phyloP scores from a whole-genome alignment of 495 filamentous ascomycete species.

The Podospora bellae-mahoneyi region DNA sequence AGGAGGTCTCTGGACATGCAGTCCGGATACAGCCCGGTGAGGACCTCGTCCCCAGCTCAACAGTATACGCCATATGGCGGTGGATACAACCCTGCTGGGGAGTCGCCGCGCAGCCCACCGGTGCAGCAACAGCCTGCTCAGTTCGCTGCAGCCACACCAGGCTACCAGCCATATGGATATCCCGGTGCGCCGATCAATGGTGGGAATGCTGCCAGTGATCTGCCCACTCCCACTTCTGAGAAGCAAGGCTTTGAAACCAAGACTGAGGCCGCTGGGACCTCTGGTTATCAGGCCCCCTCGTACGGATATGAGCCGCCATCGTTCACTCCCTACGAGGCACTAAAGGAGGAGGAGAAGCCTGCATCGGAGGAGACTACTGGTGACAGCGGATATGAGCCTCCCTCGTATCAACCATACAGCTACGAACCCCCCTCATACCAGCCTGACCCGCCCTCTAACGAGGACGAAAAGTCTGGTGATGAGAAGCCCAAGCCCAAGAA shows the following conservation, averaged over 20 bases:
- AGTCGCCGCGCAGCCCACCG: constrained; percentile 16
- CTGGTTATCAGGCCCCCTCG: constrained; percentile 41
- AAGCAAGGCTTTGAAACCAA: constrained; percentile 16
- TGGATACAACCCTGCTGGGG: constrained; percentile 19
- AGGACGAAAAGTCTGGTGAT: constrained; percentile 36
- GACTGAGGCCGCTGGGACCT: constrained; percentile 11
- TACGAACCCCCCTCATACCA: constrained; percentile 57
- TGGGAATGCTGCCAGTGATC: not conserved
- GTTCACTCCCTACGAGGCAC: constrained; percentile 32
- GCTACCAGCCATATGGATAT: constrained; percentile 30
- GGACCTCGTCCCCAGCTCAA: constrained; percentile 25
- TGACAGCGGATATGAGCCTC: constrained; percentile 46
- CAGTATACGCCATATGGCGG: constrained; percentile 31
- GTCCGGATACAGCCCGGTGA: constrained; percentile 33
- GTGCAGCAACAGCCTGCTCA: constrained; percentile 19
- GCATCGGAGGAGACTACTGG: constrained; percentile 19
- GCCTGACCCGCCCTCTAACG: constrained; percentile 44
- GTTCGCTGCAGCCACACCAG: constrained; percentile 15
- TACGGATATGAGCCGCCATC: constrained; percentile 44
- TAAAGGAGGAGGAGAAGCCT: constrained; percentile 31
- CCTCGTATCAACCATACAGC: constrained; percentile 47
- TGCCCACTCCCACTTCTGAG: constrained; percentile 15
- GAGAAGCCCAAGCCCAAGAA: constrained; percentile 61
- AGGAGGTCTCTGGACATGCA: constrained; percentile 46
- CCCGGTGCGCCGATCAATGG: constrained; percentile 16